These are phyloP conservation scores for Naganishia vaughanmartiniae DNA, from an alignment of 768 basidiomycete genomes.

Conservation along the genomic window DNA sequence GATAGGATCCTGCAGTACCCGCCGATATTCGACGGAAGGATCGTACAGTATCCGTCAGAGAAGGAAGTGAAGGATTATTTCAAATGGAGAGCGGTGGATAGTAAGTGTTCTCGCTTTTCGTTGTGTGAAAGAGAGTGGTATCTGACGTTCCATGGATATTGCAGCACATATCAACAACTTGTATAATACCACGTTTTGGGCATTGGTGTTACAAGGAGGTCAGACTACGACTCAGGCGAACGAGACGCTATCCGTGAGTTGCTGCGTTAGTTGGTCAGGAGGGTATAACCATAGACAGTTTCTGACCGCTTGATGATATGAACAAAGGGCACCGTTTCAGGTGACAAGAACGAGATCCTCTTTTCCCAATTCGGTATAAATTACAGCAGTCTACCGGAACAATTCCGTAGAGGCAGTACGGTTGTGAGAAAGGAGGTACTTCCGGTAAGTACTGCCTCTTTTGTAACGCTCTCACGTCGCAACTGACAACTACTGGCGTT, in stretches of 20 bases:
- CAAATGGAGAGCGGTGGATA: conserved; percentile 92
- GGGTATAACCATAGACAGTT: neutral
- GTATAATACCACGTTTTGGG: conserved; percentile 96
- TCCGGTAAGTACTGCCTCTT: neutral
- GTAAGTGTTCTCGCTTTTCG: conserved; percentile 58
- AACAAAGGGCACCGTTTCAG: conserved; percentile 77
- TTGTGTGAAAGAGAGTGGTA: neutral
- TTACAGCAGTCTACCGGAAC: conserved; percentile 71
- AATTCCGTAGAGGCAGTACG: conserved; percentile 81
- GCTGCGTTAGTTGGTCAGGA: neutral
- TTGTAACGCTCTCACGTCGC: neutral
- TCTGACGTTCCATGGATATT: conserved; percentile 14
- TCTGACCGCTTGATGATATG: neutral
- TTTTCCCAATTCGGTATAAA: conserved; percentile 79
- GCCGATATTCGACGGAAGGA: conserved; percentile 88
- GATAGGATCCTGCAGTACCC: conserved; percentile 67
- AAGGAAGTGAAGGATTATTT: conserved; percentile 85
- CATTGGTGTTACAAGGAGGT: conserved; percentile 78
- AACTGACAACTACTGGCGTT: neutral
- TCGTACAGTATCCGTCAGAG: conserved; percentile 73
- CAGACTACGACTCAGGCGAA: conserved; percentile 78
- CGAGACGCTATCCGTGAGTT: conserved; percentile 66
- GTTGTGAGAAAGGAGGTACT: conserved; percentile 63
- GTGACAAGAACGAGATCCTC: conserved; percentile 87
- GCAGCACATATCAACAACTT: conserved; percentile 96